Conservation (phyloP, 106 monocot genomes). For the Dioscorea dumetorum region DNA sequence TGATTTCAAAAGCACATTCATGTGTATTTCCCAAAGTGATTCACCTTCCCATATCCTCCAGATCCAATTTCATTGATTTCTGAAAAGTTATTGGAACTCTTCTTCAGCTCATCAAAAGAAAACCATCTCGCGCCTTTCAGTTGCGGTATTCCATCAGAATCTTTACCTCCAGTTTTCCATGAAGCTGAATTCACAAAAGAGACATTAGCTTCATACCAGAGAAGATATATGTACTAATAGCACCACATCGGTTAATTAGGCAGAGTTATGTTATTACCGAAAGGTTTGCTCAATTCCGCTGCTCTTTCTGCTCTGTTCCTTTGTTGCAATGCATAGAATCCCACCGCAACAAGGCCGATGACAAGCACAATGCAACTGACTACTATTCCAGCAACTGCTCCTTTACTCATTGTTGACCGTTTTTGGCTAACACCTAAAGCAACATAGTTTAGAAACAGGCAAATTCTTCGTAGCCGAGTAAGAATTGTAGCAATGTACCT, state of each 20-base stretch:
- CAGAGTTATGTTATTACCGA: constrained; percentile 41
- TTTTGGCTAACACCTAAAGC: constrained; percentile 12
- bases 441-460: not conserved
- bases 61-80: constrained; percentile 57
- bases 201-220: too few species aligned
- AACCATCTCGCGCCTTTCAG: constrained; percentile 84
- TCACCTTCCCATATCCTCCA: constrained; percentile 88
- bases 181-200: constrained; percentile 29
- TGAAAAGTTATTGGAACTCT: constrained; percentile 68
- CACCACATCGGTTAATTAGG: too few species aligned
- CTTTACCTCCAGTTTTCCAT: constrained; percentile 44
- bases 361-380: constrained; percentile 39
- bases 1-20: not conserved
- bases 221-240: too few species aligned
- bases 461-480: too few species aligned
- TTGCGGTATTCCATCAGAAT: constrained; percentile 47
- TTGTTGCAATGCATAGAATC: constrained; percentile 55
- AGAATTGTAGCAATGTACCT: constrained; percentile 14
- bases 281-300: constrained; percentile 36
- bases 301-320: constrained; percentile 63
- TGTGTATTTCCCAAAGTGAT: too few species aligned
- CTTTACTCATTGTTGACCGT: constrained; percentile 31
- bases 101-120: constrained; percentile 62
- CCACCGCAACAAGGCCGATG: constrained; percentile 28
- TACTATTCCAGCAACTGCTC: constrained; percentile 42